These are phyloP conservation scores for Candida loeiensis DNA, from an alignment of 805 yeast genomes.

Conservation along the genomic window DNA sequence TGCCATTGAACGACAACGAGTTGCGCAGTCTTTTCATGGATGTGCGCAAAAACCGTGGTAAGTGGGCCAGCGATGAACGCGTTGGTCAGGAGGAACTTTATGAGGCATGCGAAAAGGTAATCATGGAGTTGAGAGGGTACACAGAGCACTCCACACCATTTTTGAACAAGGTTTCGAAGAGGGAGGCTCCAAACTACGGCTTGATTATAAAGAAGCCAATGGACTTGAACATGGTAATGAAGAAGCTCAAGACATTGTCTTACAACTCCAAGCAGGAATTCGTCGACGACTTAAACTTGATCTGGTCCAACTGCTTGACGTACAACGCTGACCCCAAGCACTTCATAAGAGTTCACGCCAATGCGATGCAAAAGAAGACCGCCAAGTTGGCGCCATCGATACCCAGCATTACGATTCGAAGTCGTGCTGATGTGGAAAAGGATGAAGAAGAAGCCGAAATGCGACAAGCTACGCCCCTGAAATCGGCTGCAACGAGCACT, in stretches of 20 bases:
- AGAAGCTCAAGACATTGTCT: conserved; percentile 77
- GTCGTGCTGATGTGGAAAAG: conserved; percentile 64
- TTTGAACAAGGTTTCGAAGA: conserved; percentile 89
- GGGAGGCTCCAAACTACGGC: conserved; percentile 97
- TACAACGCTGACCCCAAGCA: conserved; percentile 95
- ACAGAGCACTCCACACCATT: conserved; percentile 98
- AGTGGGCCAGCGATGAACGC: conserved; percentile 95
- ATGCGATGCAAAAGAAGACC: conserved; percentile 94
- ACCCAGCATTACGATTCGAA: conserved; percentile 82
- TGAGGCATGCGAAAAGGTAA: conserved; percentile 96
- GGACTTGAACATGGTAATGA: conserved; percentile 94
- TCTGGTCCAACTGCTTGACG: conserved; percentile 91
- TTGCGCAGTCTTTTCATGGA: conserved; percentile 82
- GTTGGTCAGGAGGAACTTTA: conserved; percentile 97
- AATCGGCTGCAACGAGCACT: conserved; percentile 4
- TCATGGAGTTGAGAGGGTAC: conserved; percentile 80
- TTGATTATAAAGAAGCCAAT: conserved; percentile 87
- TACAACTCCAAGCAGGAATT: conserved; percentile 83
- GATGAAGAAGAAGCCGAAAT: conserved; percentile 46
- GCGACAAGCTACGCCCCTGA: conserved; percentile 21
- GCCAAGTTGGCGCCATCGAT: conserved; percentile 71
- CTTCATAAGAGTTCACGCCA: conserved; percentile 83
- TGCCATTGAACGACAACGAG: conserved; percentile 75
- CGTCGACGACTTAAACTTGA: conserved; percentile 92
- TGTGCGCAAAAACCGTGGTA: conserved; percentile 90